phyloP scores from a whole-genome alignment of 768 basidiomycete species.

The Hemileccinum rubropunctum region DNA sequence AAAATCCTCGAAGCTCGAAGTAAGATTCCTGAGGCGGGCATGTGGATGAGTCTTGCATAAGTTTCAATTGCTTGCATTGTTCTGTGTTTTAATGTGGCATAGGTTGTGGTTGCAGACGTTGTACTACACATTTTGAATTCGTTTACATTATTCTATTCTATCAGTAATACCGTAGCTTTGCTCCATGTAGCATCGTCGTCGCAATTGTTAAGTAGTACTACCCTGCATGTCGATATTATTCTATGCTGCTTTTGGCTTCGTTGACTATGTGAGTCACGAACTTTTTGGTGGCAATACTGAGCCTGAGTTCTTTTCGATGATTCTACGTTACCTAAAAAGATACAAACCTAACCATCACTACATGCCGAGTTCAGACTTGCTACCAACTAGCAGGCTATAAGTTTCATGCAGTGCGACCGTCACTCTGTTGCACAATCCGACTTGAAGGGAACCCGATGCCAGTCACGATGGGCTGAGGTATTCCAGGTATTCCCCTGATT shows the following conservation, averaged over 20 bases:
- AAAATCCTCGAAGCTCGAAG: slow-evolving; percentile 70
- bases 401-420: too few species aligned
- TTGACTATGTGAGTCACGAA: too few species aligned
- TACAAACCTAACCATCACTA: background rate
- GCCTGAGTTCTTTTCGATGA: too few species aligned
- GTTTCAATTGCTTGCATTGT: background rate
- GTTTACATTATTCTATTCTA: slow-evolving; percentile 34
- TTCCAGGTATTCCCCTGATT: too few species aligned
- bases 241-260: background rate
- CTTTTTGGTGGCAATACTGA: too few species aligned
- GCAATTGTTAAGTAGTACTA: slow-evolving; percentile 18
- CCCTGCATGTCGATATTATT: slow-evolving; percentile 13
- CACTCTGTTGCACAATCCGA: too few species aligned
- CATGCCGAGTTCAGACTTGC: background rate
- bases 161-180: slow-evolving; percentile 29
- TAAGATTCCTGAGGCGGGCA: slow-evolving; percentile 64
- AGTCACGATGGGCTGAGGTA: too few species aligned
- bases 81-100: slow-evolving; percentile 11
- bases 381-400: too few species aligned
- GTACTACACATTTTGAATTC: slow-evolving; percentile 4
- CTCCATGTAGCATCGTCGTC: slow-evolving; percentile 30
- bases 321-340: too few species aligned
- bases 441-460: too few species aligned
- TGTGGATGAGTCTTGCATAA: slow-evolving; percentile 79
- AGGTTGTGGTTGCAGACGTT: slow-evolving; percentile 4